phyloP scores from a whole-genome alignment of 2,329 filamentous ascomycete genomes.

The Fusarium pseudograminearum region DNA sequence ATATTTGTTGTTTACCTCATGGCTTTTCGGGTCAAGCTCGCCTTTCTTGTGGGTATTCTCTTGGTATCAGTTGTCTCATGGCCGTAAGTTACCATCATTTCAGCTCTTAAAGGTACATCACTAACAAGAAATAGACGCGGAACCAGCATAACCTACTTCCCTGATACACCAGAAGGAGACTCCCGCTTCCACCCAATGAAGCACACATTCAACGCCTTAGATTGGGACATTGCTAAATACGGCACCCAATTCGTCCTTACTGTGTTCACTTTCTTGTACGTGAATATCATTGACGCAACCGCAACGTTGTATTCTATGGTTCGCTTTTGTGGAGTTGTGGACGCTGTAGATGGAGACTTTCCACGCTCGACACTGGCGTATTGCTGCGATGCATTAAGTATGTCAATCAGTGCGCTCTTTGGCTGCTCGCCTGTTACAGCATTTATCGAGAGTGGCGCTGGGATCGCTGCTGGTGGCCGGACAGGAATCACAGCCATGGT shows the following conservation, averaged over 20 bases:
- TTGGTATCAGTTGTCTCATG: constrained; percentile 86
- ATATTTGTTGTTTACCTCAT: constrained; percentile 79
- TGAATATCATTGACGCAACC: constrained; percentile 79
- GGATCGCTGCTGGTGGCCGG: too few relatives aligned
- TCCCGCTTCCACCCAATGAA: constrained; percentile 77
- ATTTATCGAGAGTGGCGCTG: too few relatives aligned
- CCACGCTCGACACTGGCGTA: too few relatives aligned
- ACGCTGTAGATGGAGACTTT: too few relatives aligned
- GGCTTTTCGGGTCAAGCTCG: constrained; percentile 84
- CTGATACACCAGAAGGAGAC: constrained; percentile 73
- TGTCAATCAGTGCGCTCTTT: too few relatives aligned
- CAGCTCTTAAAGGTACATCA: fast-evolving
- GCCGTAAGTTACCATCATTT: constrained; percentile 65
- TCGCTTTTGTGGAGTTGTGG: too few relatives aligned
- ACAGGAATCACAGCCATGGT: too few relatives aligned
- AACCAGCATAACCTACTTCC: constrained; percentile 81
- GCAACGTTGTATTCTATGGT: constrained; percentile 70
- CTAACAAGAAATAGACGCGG: constrained; percentile 19
- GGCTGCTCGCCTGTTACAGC: too few relatives aligned
- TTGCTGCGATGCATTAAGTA: too few relatives aligned
- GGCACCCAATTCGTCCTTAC: constrained; percentile 76
- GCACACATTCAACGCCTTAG: constrained; percentile 72
- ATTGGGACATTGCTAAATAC: constrained; percentile 75
- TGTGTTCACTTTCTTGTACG: constrained; percentile 78
- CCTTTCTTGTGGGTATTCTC: constrained; percentile 81